Evolutionary conservation across 2,329 filamentous ascomycete genomes (phyloP).

Genomic region (Aspergillus neoniger): DNA sequence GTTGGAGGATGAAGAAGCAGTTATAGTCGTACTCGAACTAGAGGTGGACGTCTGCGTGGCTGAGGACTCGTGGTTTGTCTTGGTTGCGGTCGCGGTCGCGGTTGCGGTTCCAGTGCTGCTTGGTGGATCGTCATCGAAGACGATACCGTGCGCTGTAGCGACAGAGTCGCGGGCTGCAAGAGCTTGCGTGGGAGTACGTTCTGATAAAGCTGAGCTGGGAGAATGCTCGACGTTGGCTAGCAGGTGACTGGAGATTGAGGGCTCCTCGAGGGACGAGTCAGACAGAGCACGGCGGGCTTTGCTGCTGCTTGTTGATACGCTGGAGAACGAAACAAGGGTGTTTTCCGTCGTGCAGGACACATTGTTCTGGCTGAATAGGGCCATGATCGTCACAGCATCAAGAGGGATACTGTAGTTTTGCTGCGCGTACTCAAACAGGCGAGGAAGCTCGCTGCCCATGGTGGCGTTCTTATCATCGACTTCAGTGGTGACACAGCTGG

Average conservation of each 20-base stretch:
- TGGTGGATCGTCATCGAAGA: constrained; percentile 32
- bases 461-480: constrained; percentile 66
- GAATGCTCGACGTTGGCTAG: constrained; percentile 7
- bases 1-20: not conserved
- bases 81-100: constrained; percentile 33
- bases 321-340: constrained; percentile 80
- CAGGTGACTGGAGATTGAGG: not conserved
- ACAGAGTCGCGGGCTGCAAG: constrained; percentile 28
- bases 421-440: constrained; percentile 66
- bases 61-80: constrained; percentile 6
- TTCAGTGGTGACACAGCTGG: constrained; percentile 57
- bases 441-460: constrained; percentile 75
- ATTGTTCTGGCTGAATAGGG: constrained; percentile 72
- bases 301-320: constrained; percentile 37
- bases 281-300: constrained; percentile 30
- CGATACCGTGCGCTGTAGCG: constrained; percentile 41
- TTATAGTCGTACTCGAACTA: not conserved
- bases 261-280: constrained; percentile 6
- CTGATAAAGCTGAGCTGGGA: constrained; percentile 11
- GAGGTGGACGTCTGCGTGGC: constrained; percentile 21
- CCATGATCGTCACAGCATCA: constrained; percentile 67
- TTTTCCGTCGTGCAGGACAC: constrained; percentile 85
- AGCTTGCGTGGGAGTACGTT: constrained; percentile 18
- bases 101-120: constrained; percentile 19
- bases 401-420: constrained; percentile 76